These are phyloP conservation scores for Digitaria exilis DNA, from an alignment of 202 grass and related monocot genomes.

Conservation along the genomic window DNA sequence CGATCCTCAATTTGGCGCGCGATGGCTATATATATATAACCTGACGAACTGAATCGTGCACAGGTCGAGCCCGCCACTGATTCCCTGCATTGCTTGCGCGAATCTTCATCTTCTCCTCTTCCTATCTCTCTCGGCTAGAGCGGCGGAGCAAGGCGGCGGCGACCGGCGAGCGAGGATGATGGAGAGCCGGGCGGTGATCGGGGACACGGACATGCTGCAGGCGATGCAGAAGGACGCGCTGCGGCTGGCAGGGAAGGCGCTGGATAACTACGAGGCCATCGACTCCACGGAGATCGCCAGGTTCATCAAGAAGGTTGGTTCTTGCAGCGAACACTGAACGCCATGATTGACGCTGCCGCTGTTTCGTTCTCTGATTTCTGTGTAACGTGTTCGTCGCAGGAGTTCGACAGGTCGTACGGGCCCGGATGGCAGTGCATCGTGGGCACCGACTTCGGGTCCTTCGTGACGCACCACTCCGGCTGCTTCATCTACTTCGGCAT, in stretches of 20 bases:
- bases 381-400: neutral
- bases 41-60: neutral
- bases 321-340: neutral
- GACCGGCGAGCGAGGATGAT: conserved; percentile 35
- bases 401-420: conserved; percentile 50
- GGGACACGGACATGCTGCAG: conserved; percentile 48
- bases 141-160: neutral
- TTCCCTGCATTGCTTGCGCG: neutral
- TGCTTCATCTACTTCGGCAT: conserved; percentile 67
- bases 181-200: conserved; percentile 61
- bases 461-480: conserved; percentile 58
- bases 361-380: neutral
- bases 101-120: no score
- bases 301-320: conserved; percentile 63
- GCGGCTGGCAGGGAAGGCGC: conserved; percentile 53
- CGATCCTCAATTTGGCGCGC: neutral
- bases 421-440: conserved; percentile 67
- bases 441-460: conserved; percentile 59
- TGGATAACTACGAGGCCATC: conserved; percentile 51
- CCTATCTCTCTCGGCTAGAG: neutral
- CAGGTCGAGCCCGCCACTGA: no score
- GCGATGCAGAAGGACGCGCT: conserved; percentile 51
- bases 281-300: conserved; percentile 54
- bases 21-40: neutral
- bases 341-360: neutral